Evolutionary conservation across 495 filamentous ascomycete genomes (phyloP).

Genomic region (Corynascus novoguineensis): DNA sequence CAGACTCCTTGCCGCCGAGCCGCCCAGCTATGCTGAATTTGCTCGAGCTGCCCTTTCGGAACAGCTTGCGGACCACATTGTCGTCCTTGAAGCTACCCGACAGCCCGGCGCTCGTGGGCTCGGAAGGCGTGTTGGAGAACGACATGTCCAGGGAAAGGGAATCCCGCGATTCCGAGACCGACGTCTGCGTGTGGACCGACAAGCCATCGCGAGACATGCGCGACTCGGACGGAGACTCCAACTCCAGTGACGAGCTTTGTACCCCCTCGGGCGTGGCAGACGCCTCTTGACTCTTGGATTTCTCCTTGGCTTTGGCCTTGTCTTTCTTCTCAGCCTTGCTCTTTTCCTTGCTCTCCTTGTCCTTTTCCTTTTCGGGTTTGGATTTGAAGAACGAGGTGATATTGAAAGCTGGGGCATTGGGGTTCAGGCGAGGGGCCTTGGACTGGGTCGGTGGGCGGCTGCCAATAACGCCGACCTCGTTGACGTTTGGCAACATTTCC

Average conservation of each 20-base stretch:
- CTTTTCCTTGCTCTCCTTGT: constrained; percentile 28
- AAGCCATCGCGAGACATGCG: constrained; percentile 52
- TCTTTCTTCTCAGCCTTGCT: constrained; percentile 24
- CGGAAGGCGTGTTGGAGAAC: constrained; percentile 60
- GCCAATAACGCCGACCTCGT: constrained; percentile 47
- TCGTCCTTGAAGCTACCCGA: constrained; percentile 41
- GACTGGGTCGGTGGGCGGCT: constrained; percentile 43
- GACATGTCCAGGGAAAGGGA: constrained; percentile 60
- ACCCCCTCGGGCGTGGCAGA: constrained; percentile 21
- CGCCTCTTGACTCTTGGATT: constrained; percentile 8
- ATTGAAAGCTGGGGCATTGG: constrained; percentile 46
- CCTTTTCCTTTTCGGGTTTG: constrained; percentile 37
- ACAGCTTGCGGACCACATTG: constrained; percentile 61
- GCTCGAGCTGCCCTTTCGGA: constrained; percentile 71
- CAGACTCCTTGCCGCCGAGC: constrained; percentile 55
- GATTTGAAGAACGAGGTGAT: constrained; percentile 44
- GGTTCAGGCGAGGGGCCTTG: constrained; percentile 47
- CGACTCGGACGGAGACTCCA: constrained; percentile 56
- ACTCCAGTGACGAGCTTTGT: constrained; percentile 15
- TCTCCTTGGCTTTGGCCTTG: constrained; percentile 26
- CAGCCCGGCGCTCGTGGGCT: constrained; percentile 45
- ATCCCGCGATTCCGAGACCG: constrained; percentile 64
- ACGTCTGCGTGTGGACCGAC: constrained; percentile 55
- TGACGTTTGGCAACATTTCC: constrained; percentile 37
- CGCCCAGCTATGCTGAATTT: constrained; percentile 69